phyloP scores from a whole-genome alignment of 257 asterid genomes.

The Osmanthus fragrans region DNA sequence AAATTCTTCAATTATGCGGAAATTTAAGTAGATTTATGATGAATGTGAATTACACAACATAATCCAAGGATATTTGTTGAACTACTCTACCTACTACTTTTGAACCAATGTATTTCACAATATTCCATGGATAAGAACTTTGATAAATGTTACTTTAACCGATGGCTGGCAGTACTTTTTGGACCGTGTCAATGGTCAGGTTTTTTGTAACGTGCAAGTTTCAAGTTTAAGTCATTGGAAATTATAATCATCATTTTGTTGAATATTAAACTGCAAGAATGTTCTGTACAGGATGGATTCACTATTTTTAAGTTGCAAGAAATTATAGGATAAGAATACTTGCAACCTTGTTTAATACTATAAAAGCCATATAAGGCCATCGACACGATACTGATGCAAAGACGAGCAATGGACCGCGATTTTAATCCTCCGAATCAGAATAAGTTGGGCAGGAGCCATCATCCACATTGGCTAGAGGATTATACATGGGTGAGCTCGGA shows the following conservation, averaged over 20 bases:
- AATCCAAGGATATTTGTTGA: not conserved
- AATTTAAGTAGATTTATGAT: no score
- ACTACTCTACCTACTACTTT: not conserved
- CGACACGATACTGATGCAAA: not conserved
- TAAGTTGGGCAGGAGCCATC: slow-evolving; percentile 90
- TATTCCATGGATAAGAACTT: not conserved
- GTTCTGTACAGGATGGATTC: no score
- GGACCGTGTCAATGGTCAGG: no score
- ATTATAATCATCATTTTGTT: no score
- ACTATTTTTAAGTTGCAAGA: not conserved
- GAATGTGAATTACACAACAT: not conserved
- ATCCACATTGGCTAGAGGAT: slow-evolving; percentile 78
- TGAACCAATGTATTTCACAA: not conserved
- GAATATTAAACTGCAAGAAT: no score
- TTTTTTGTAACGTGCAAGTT: no score
- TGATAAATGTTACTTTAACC: no score
- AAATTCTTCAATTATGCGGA: no score
- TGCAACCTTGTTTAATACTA: not conserved
- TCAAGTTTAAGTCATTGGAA: no score
- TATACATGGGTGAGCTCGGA: slow-evolving; percentile 59
- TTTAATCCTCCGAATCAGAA: slow-evolving; percentile 62
- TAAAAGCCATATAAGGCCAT: not conserved
- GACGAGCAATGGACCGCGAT: not conserved
- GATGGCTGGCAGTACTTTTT: no score
- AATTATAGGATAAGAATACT: no score